Conservation (phyloP, 2,329 filamentous ascomycete species). For the Amylocarpus encephaloides region DNA sequence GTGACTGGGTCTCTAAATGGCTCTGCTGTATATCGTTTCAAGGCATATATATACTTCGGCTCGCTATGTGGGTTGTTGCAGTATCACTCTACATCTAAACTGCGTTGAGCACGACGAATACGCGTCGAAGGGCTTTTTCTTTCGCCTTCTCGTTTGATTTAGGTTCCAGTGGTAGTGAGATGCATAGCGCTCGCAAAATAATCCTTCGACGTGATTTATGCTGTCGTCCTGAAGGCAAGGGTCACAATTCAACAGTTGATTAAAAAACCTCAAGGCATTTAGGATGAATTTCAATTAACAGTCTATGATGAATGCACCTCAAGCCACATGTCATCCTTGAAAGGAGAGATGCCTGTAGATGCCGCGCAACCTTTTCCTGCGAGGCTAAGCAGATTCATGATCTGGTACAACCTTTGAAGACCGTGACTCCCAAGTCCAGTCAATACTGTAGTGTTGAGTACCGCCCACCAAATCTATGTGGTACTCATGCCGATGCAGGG, state of each 20-base stretch:
- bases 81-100: too few relatives aligned
- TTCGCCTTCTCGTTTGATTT: too few relatives aligned
- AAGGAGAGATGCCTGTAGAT: background rate
- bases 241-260: too few relatives aligned
- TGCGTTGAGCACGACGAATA: too few relatives aligned
- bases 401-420: constrained; percentile 3
- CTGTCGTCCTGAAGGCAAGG: too few relatives aligned
- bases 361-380: background rate
- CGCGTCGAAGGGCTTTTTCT: too few relatives aligned
- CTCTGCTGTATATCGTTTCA: background rate
- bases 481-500: constrained; percentile 15
- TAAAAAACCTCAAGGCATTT: background rate
- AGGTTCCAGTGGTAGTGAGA: too few relatives aligned
- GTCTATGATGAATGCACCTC: background rate
- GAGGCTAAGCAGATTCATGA: constrained; percentile 2
- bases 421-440: constrained; percentile 12
- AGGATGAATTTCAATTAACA: background rate
- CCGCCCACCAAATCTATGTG: constrained; percentile 12
- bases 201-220: too few relatives aligned
- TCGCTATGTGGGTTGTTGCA: too few relatives aligned
- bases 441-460: constrained; percentile 4
- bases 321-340: constrained; percentile 1
- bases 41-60: too few relatives aligned
- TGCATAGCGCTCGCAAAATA: too few relatives aligned
- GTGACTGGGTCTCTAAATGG: background rate